A percentile compares a stretch with the other conserved stretches of the same genome.
Evolutionary conservation across 192 early-diverging fungal genomes (phyloP).

Genomic region (Dissophora ornata): DNA sequence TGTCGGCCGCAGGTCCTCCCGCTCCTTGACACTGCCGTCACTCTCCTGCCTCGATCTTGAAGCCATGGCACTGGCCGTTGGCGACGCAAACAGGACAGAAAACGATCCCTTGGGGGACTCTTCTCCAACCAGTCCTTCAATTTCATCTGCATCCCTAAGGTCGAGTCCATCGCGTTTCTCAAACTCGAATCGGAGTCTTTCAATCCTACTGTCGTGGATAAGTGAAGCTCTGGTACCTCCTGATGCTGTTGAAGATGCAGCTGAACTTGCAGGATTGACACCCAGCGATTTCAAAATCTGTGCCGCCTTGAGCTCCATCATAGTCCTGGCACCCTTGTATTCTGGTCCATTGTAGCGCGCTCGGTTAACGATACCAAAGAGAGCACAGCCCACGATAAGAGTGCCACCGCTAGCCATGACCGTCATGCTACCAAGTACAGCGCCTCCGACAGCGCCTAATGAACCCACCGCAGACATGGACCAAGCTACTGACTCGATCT

Average conservation of each 20-base stretch:
- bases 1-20: not conserved
- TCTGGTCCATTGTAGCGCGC: constrained; percentile 50
- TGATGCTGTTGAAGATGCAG: not conserved
- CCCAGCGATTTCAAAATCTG: constrained; percentile 32
- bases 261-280: constrained; percentile 6
- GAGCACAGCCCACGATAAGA: constrained; percentile 52
- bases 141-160: constrained; percentile 40
- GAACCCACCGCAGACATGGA: constrained; percentile 61
- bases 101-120: constrained; percentile 21
- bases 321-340: constrained; percentile 39
- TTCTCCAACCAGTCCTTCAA: constrained; percentile 37
- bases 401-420: constrained; percentile 56
- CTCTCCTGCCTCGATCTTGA: constrained; percentile 3
- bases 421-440: constrained; percentile 54
- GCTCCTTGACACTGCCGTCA: not conserved
- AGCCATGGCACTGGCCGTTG: not conserved
- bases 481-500: constrained; percentile 52
- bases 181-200: constrained; percentile 38
- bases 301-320: constrained; percentile 39
- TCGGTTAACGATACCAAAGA: constrained; percentile 40
- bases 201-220: constrained; percentile 21
- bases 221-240: not conserved
- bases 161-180: constrained; percentile 39
- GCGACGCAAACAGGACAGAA: constrained; percentile 25
- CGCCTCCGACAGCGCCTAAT: constrained; percentile 56